These are phyloP conservation scores for Hyparrhenia diplandra DNA, from an alignment of 176 grass and related monocot species.

Conservation along the genomic window DNA sequence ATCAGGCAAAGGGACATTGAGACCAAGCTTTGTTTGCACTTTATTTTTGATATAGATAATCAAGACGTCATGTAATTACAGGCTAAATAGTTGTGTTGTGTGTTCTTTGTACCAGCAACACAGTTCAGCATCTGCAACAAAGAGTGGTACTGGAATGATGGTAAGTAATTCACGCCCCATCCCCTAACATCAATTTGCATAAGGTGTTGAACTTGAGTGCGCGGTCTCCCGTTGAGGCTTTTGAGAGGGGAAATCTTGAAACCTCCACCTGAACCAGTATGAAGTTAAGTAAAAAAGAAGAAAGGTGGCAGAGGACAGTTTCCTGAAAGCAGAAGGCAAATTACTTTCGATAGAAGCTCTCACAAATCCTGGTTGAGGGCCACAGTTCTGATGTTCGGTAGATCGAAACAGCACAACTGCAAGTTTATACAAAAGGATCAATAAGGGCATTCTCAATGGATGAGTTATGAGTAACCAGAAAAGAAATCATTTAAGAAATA, in stretches of 20 bases:
- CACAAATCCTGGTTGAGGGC: constrained; percentile 83
- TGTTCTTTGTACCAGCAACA: constrained; percentile 73
- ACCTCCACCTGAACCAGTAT: constrained; percentile 72
- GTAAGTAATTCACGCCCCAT: constrained; percentile 71
- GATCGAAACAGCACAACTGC: constrained; percentile 93
- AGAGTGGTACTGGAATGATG: constrained; percentile 96
- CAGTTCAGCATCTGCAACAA: constrained; percentile 96
- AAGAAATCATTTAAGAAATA: constrained; percentile 28
- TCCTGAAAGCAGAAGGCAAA: constrained; percentile 24
- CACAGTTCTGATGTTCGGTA: constrained; percentile 86
- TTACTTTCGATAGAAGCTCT: constrained; percentile 95
- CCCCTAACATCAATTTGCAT: constrained; percentile 99
- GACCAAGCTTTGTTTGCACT: background rate
- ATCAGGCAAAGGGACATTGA: constrained; percentile 7
- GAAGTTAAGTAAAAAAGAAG: constrained; percentile 1
- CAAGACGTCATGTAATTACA: constrained; percentile 15
- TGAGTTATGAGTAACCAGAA: constrained; percentile 41
- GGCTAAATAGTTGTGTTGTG: constrained; percentile 30
- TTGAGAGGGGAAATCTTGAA: constrained; percentile 97
- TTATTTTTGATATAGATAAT: background rate
- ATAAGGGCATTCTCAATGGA: constrained; percentile 1
- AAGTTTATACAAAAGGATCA: constrained; percentile 13
- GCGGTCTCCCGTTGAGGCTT: constrained; percentile 53
- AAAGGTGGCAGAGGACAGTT: constrained; percentile 16
- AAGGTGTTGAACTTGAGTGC: constrained; percentile 92